Conservation (phyloP, 176 grass and related monocot species). For the Olyra latifolia region DNA sequence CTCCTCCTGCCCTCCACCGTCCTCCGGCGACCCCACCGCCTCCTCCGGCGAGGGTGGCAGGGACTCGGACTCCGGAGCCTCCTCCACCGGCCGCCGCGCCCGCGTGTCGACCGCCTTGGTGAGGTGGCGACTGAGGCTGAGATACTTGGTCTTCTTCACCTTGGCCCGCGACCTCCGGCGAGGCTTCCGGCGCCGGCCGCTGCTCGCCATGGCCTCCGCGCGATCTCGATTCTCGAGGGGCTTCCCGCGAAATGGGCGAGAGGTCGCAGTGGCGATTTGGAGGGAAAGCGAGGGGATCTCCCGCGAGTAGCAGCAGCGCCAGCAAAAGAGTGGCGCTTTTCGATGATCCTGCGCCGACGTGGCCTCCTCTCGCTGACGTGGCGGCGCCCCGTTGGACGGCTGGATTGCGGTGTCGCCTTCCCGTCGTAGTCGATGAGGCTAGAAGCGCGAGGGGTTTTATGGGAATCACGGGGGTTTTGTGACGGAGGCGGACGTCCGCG, state of each 20-base stretch:
- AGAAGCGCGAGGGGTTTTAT: too few relatives aligned
- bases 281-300: constrained; percentile 40
- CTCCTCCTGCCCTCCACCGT: neutral
- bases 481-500: too few relatives aligned
- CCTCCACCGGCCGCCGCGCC: neutral
- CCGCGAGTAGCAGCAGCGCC: neutral
- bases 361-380: constrained; percentile 8
- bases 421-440: neutral
- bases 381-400: neutral
- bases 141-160: constrained; percentile 59
- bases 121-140: constrained; percentile 65
- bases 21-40: neutral
- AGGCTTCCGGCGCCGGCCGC: neutral
- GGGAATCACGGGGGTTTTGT: too few relatives aligned
- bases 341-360: constrained; percentile 33
- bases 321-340: constrained; percentile 29
- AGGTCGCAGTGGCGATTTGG: constrained; percentile 14
- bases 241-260: neutral
- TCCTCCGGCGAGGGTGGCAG: neutral
- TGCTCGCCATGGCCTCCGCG: constrained; percentile 29
- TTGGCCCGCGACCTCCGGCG: constrained; percentile 24
- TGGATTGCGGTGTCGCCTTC: constrained; percentile 51
- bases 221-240: neutral
- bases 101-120: neutral
- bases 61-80: neutral